Evolutionary conservation across 2,329 filamentous ascomycete genomes (phyloP).

Genomic region (Nigrospora oryzae): DNA sequence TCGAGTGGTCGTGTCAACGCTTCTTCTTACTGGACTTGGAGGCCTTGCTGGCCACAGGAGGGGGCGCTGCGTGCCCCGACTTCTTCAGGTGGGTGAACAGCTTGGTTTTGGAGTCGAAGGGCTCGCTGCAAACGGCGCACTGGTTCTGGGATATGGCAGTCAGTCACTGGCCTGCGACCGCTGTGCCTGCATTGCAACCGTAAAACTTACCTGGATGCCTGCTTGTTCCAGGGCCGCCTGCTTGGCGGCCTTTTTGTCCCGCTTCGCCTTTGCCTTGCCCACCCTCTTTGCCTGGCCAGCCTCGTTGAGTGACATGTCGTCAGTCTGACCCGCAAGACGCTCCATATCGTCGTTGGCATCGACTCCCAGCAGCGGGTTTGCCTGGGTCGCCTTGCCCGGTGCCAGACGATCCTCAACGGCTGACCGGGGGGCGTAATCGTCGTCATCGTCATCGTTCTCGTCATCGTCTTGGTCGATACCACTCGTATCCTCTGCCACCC

Average conservation of each 20-base stretch:
- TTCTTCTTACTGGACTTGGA: conserved; percentile 26
- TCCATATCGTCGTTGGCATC: conserved; percentile 1
- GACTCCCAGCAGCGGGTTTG: conserved; percentile 5
- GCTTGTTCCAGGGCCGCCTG: conserved; percentile 24
- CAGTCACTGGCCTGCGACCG: background rate
- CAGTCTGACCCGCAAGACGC: conserved; percentile 5
- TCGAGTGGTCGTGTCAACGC: conserved; percentile 11
- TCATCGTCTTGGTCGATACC: conserved; percentile 1
- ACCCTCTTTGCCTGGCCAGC: conserved; percentile 27
- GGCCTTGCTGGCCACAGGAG: conserved; percentile 10
- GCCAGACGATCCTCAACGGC: conserved; percentile 31
- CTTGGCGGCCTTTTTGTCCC: conserved; percentile 37
- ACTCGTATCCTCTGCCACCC: conserved; percentile 1
- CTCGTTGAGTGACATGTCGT: conserved; percentile 17
- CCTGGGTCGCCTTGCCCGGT: conserved; percentile 2
- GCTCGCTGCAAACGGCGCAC: conserved; percentile 35
- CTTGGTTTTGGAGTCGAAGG: conserved; percentile 55
- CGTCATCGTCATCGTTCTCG: conserved; percentile 11
- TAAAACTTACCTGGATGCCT: conserved; percentile 23
- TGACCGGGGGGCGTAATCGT: conserved; percentile 39
- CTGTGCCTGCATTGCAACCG: too few species aligned
- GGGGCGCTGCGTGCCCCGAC: conserved; percentile 52
- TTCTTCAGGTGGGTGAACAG: conserved; percentile 68
- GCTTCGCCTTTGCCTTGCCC: conserved; percentile 42
- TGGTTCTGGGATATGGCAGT: conserved; percentile 20